Conservation (phyloP, 768 basidiomycete genomes). For the Pleurotus giganteus region DNA sequence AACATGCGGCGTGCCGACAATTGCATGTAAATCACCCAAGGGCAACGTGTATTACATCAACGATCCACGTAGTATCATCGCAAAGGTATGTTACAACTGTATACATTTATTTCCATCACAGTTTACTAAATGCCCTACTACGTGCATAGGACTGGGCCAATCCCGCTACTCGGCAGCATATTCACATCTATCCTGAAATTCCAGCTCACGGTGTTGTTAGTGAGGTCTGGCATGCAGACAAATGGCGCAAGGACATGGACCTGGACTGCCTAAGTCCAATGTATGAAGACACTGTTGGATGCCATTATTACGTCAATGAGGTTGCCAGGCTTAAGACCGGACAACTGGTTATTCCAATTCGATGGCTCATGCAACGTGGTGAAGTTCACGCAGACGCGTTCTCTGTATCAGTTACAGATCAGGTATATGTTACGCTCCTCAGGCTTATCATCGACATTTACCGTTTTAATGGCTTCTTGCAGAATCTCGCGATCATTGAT, state of each 20-base stretch:
- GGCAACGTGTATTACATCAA: slow-evolving; percentile 31
- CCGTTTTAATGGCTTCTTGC: background rate
- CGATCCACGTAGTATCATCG: slow-evolving; percentile 21
- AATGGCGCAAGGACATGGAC: slow-evolving; percentile 19
- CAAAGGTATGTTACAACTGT: slow-evolving; percentile 26
- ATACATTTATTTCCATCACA: too few relatives aligned
- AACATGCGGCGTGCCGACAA: slow-evolving; percentile 18
- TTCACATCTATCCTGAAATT: slow-evolving; percentile 29
- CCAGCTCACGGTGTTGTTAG: slow-evolving; percentile 21
- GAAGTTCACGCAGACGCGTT: background rate
- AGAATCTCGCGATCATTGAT: background rate
- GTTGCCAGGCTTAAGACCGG: slow-evolving; percentile 1
- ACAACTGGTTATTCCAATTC: background rate
- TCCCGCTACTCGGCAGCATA: slow-evolving; percentile 21
- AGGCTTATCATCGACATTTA: background rate
- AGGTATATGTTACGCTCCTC: background rate
- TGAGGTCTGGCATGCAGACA: slow-evolving; percentile 29
- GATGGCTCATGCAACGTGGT: background rate
- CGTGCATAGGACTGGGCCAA: slow-evolving; percentile 34
- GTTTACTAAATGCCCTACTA: too few relatives aligned
- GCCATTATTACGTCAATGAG: slow-evolving; percentile 33
- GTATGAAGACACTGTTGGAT: slow-evolving; percentile 21
- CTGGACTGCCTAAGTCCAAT: slow-evolving; percentile 18
- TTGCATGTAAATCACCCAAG: slow-evolving; percentile 18
- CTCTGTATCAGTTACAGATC: background rate